Base-by-base conservation (phyloP, 208 protist genomes). In the Phytomonas francai region DNA sequence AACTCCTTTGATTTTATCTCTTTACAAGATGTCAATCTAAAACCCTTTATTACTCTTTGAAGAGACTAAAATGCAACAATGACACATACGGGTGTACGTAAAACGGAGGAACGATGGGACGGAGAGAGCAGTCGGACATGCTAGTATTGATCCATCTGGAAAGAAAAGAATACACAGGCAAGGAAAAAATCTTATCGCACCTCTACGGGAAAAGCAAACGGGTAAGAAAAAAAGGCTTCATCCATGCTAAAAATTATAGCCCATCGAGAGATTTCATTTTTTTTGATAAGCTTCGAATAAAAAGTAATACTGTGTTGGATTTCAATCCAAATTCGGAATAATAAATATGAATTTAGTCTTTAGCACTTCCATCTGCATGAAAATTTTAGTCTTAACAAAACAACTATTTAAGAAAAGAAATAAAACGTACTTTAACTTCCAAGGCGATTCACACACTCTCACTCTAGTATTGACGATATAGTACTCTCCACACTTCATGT, bases 401-500 rank as follows among this genome's bases (percentile, higher is more conserved):
- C 39, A 3, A 49, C 39, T 49, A 49, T 49, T 49, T 49, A 9
- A 49, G 30, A 45, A 42, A 8, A 25, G 12, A 32, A 42, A 29
- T 3, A 12, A 32, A 65, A 6, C 61, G 16, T 65, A 16, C 4
- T 22, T 60, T 68, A 14, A 5, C 12, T 30, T 64, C 1, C 7
- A 63, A 60, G 29, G 39, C 19, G 19, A 58, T 66, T 39, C 61
- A 39, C 61, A 56, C 19, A 66, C 61, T 30, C 2, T 22, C 30
- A 42, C 14, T 25, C 57, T 64, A 66, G 68, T 94, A 94, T 25
- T 81, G 42, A 14, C 88, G 80, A 31, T 81, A 77, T 56, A 94
- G 74, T 39, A 90, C 65, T 12, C 67, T 62, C 30, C 69, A 76
- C 2, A 78, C 78, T 30, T 89, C 84, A 59, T 80, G 19, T 36